A percentile compares a stretch with the other conserved stretches of the same genome.
Evolutionary conservation across 768 basidiomycete species (phyloP).

Genomic region (Harrya chromipes): DNA sequence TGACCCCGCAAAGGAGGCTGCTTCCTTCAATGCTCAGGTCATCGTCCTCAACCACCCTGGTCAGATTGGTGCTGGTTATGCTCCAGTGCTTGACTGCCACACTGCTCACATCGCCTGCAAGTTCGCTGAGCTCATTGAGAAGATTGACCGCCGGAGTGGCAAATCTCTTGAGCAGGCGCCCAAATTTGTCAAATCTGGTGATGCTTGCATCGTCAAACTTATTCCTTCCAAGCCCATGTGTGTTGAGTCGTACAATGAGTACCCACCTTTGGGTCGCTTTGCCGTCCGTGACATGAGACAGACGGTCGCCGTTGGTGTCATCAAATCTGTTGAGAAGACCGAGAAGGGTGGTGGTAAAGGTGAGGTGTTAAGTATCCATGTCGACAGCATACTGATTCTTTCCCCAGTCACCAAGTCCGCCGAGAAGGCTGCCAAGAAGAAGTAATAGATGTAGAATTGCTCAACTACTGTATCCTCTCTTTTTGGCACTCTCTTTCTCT

Average conservation of each 20-base stretch:
- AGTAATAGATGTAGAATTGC: conserved; percentile 79
- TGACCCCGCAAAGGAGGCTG: conserved; percentile 99
- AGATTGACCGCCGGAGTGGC: conserved; percentile 98
- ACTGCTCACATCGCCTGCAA: conserved; percentile 99
- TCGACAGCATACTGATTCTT: conserved; percentile 12
- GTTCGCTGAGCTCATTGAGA: conserved; percentile 97
- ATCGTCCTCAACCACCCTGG: conserved; percentile 99
- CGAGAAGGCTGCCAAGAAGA: conserved; percentile 96
- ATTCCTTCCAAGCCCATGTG: conserved; percentile 96
- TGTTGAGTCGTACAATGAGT: conserved; percentile 92
- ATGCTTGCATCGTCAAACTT: conserved; percentile 98
- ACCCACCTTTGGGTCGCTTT: conserved; percentile 99
- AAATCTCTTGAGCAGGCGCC: conserved; percentile 84
- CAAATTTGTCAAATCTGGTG: conserved; percentile 99
- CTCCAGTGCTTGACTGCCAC: conserved; percentile 99
- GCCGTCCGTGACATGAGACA: conserved; percentile 99
- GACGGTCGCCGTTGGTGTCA: conserved; percentile 98
- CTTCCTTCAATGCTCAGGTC: conserved; percentile 99
- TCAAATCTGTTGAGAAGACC: conserved; percentile 96
- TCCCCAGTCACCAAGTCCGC: conserved; percentile 84
- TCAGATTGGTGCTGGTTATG: conserved; percentile 99
- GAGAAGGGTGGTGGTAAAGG: conserved; percentile 88
- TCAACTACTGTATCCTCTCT: conserved; percentile 55
- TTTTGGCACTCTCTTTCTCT: conserved; percentile 40
- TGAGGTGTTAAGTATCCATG: conserved; percentile 29